Percentiles rank a stretch among this genome's conserved stretches.
Evolutionary conservation across 2,329 filamentous ascomycete species (phyloP).

Genomic region (Aspergillus tubingensis): DNA sequence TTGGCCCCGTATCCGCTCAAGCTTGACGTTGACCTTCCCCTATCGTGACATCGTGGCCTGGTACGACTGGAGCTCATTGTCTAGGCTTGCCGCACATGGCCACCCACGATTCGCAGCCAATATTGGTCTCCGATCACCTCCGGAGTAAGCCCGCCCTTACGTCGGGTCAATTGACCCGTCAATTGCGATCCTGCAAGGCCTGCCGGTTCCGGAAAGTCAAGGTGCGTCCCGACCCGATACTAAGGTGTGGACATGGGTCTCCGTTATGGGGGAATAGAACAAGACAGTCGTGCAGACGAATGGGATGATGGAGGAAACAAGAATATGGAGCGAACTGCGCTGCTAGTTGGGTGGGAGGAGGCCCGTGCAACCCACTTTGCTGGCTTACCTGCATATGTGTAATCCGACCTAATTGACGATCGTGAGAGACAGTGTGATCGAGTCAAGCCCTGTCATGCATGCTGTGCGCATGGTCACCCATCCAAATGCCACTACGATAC

Average conservation of each 20-base stretch:
- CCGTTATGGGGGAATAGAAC: not conserved
- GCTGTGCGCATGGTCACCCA: constrained; percentile 42
- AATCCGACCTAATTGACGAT: constrained; percentile 10
- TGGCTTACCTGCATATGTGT: not conserved
- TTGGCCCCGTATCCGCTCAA: constrained; percentile 27
- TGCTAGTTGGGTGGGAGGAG: not conserved
- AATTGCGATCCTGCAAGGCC: constrained; percentile 42
- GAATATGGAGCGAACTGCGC: not conserved
- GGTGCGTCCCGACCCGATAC: constrained; percentile 28
- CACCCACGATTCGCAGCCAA: constrained; percentile 24
- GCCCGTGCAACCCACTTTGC: not conserved
- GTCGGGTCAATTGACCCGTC: constrained; percentile 27
- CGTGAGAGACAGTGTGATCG: constrained; percentile 37
- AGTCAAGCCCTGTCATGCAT: constrained; percentile 42
- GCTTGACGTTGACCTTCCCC: constrained; percentile 8
- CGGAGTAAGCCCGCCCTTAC: constrained; percentile 23
- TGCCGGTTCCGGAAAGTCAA: constrained; percentile 43
- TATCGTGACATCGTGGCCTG: constrained; percentile 7
- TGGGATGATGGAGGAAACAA: not conserved
- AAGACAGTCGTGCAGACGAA: not conserved
- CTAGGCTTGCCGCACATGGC: constrained; percentile 22
- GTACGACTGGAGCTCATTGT: constrained; percentile 5
- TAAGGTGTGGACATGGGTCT: not conserved
- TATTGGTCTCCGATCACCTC: constrained; percentile 14
- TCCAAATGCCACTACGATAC: constrained; percentile 42